Conservation (phyloP, 139 green algal species). For the Tetradesmus lagerheimii region DNA sequence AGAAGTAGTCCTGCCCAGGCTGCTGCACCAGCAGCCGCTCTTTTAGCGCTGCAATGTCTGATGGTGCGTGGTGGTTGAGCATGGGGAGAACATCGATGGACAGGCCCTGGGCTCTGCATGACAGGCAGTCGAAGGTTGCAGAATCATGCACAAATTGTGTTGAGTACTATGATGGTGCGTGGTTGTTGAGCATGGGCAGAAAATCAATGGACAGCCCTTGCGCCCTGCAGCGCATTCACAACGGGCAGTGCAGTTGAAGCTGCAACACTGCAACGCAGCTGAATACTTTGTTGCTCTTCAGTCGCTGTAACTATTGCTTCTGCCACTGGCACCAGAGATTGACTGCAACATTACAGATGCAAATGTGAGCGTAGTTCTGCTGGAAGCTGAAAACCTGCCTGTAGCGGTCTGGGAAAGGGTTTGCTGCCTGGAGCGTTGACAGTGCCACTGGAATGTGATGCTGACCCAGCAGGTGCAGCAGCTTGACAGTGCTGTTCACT, state of each 20-base stretch:
- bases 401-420: conserved; percentile 46
- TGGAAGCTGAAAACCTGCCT: not conserved
- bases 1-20: conserved; percentile 33
- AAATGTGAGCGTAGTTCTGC: too few relatives aligned
- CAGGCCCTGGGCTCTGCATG: not conserved
- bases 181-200: too few relatives aligned
- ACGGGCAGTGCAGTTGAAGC: too few relatives aligned
- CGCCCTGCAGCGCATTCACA: too few relatives aligned
- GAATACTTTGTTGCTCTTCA: too few relatives aligned
- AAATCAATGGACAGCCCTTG: too few relatives aligned
- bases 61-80: conserved; percentile 35
- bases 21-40: not conserved
- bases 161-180: too few relatives aligned
- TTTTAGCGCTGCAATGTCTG: not conserved
- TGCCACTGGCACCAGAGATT: too few relatives aligned
- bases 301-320: too few relatives aligned
- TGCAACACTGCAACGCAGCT: too few relatives aligned
- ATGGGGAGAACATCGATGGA: conserved; percentile 43
- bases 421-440: conserved; percentile 17
- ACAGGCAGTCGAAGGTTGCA: not conserved
- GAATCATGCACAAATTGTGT: too few relatives aligned
- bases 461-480: conserved; percentile 36
- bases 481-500: conserved; percentile 48
- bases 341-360: too few relatives aligned
- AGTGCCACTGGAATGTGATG: conserved; percentile 26